Conservation (phyloP, 345 rosid genomes). For the Mercurialis annua region DNA sequence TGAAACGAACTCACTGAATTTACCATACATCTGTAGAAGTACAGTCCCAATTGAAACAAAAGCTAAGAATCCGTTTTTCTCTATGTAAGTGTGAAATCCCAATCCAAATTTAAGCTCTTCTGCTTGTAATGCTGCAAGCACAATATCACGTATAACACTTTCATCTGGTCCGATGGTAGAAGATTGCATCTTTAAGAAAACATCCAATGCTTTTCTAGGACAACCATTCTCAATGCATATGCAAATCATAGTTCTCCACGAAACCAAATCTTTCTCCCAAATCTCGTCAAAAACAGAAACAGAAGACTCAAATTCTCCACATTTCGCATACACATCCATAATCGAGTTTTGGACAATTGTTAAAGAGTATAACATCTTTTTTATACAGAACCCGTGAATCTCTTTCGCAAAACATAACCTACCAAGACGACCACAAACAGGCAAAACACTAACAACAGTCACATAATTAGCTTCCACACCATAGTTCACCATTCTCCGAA, state of each 20-base stretch:
- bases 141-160: constrained; percentile 6
- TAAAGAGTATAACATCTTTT: constrained; percentile 4
- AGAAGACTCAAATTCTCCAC: constrained; percentile 20
- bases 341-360: constrained; percentile 25
- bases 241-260: constrained; percentile 22
- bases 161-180: constrained; percentile 16
- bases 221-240: constrained; percentile 12
- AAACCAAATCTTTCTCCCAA: constrained; percentile 21
- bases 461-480: constrained; percentile 24
- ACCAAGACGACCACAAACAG: constrained; percentile 27
- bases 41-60: constrained; percentile 19
- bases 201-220: constrained; percentile 18
- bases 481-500: constrained; percentile 24
- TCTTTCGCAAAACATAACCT: constrained; percentile 18
- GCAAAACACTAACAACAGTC: constrained; percentile 23
- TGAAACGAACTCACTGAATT: constrained; percentile 1
- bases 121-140: constrained; percentile 10
- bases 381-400: constrained; percentile 24
- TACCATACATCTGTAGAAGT: constrained; percentile 19
- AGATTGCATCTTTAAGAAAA: constrained; percentile 19
- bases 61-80: constrained; percentile 26
- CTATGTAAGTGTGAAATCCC: constrained; percentile 21
- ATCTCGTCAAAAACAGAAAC: not conserved
- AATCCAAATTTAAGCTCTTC: constrained; percentile 20
- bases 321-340: constrained; percentile 28